Percentiles rank a stretch among this genome's conserved stretches.
Conservation (phyloP, 2,329 filamentous ascomycete genomes). For the Colletotrichum camelliae region DNA sequence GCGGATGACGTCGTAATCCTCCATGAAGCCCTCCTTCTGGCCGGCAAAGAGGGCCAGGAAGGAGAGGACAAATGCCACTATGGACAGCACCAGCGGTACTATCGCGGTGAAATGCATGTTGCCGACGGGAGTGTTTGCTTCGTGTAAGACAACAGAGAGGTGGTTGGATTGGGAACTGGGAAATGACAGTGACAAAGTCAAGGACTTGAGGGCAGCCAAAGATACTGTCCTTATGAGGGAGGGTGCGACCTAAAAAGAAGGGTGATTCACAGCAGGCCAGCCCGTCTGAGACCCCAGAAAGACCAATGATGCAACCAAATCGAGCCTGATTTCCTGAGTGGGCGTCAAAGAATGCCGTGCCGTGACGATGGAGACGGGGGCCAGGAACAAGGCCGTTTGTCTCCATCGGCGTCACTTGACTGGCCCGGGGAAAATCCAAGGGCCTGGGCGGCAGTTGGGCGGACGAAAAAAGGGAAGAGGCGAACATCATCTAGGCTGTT, state of each 20-base stretch:
- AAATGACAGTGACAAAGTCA: not conserved
- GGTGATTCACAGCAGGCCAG: slow-evolving; percentile 5
- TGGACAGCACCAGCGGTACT: slow-evolving; percentile 40
- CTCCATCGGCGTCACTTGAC: slow-evolving; percentile 10
- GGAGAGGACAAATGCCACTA: slow-evolving; percentile 43
- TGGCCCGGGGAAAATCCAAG: not conserved
- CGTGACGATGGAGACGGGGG: not conserved
- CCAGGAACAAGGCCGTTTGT: not conserved
- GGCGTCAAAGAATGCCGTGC: slow-evolving; percentile 1
- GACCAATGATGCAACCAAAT: slow-evolving; percentile 19
- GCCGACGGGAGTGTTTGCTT: not conserved
- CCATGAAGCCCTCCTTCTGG: slow-evolving; percentile 45
- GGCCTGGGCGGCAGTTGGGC: not conserved
- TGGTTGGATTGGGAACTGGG: not conserved
- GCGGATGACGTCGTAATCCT: slow-evolving; percentile 46
- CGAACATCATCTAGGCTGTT: not conserved
- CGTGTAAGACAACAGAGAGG: not conserved
- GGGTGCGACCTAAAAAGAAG: not conserved
- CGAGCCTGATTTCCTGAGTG: not conserved
- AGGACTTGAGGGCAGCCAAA: not conserved
- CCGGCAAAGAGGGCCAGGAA: slow-evolving; percentile 46
- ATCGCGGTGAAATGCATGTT: slow-evolving; percentile 34
- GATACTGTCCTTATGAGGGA: not conserved
- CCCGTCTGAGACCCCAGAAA: not conserved
- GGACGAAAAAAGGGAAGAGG: not conserved